Evolutionary conservation across 805 yeast species (phyloP).

Genomic region (Yamadazyma tumulicola): DNA sequence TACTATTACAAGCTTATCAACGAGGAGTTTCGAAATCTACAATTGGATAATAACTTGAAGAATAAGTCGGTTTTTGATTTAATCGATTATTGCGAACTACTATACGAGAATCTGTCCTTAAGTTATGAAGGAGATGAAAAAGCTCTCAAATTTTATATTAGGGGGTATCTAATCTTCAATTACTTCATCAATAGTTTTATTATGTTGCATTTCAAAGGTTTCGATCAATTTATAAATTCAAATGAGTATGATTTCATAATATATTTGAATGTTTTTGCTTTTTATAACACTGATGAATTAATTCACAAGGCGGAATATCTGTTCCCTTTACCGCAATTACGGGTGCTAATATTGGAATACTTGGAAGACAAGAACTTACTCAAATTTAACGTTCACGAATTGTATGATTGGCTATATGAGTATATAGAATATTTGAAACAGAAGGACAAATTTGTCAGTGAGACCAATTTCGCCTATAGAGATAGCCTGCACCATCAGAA

Average conservation of each 20-base stretch:
- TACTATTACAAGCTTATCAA: constrained; percentile 25
- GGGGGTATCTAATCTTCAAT: constrained; percentile 39
- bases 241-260: constrained; percentile 38
- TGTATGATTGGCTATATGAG: constrained; percentile 36
- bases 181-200: constrained; percentile 41
- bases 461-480: neutral
- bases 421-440: constrained; percentile 35
- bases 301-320: constrained; percentile 18
- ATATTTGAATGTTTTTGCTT: constrained; percentile 39
- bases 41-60: constrained; percentile 26
- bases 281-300: constrained; percentile 30
- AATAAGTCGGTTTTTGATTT: constrained; percentile 38
- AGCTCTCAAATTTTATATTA: constrained; percentile 25
- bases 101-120: constrained; percentile 30
- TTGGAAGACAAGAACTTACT: constrained; percentile 26
- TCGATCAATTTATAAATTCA: constrained; percentile 34
- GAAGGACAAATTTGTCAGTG: constrained; percentile 20
- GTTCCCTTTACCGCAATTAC: constrained; percentile 18
- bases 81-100: constrained; percentile 36
- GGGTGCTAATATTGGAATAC: constrained; percentile 25
- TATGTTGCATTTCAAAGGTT: constrained; percentile 41
- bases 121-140: constrained; percentile 12
- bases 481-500: neutral
- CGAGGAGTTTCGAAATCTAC: constrained; percentile 35
- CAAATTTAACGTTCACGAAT: constrained; percentile 31